Conservation (phyloP, 2,329 filamentous ascomycete genomes). For the Xylaria sp. region DNA sequence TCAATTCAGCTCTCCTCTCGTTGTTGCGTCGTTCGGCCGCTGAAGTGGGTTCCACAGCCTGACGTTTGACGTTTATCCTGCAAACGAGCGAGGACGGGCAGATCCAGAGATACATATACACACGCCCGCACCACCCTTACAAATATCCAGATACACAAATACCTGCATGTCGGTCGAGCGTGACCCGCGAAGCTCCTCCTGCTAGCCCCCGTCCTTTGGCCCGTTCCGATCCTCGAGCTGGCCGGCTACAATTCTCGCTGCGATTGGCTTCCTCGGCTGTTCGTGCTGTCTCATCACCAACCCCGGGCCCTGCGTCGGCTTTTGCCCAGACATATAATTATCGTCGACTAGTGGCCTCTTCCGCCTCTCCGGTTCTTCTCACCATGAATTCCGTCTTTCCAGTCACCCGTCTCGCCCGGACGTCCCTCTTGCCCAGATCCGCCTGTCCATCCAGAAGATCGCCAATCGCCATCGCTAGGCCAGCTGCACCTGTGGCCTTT, state of each 20-base stretch:
- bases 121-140: too few species aligned
- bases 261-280: constrained; percentile 39
- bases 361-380: constrained; percentile 28
- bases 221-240: constrained; percentile 27
- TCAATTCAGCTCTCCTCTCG: background rate
- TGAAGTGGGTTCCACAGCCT: constrained; percentile 5
- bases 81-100: background rate
- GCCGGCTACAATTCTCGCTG: constrained; percentile 26
- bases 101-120: too few species aligned
- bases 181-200: background rate
- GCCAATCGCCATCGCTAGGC: constrained; percentile 39
- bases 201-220: constrained; percentile 17
- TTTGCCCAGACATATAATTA: constrained; percentile 21
- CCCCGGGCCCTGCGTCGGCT: constrained; percentile 4
- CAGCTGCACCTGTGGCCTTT: constrained; percentile 47
- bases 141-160: background rate
- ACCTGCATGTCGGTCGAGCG: too few species aligned
- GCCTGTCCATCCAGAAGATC: constrained; percentile 46
- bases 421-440: constrained; percentile 45
- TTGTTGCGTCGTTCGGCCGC: constrained; percentile 18
- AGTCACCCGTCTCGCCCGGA: constrained; percentile 45
- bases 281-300: constrained; percentile 17
- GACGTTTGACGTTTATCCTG: background rate
- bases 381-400: constrained; percentile 45
- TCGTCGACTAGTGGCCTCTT: constrained; percentile 4